These are phyloP conservation scores for Rasamsonia emersonii DNA, from an alignment of 2,329 filamentous ascomycete species.

Conservation along the genomic window DNA sequence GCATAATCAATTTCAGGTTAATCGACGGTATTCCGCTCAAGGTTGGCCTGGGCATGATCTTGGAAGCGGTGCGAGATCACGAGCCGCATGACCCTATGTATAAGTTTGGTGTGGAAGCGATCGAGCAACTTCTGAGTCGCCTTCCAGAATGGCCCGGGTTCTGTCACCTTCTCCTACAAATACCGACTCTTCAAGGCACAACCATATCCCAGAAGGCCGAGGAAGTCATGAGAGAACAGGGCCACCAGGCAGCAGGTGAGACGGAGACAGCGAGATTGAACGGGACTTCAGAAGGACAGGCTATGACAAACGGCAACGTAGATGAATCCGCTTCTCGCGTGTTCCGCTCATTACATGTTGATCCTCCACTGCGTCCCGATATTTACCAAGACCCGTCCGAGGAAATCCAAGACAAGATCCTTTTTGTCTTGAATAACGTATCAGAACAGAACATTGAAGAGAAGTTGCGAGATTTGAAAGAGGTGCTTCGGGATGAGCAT, in stretches of 20 bases:
- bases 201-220: slow-evolving; percentile 77
- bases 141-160: slow-evolving; percentile 94
- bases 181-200: slow-evolving; percentile 72
- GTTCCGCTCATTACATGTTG: slow-evolving; percentile 71
- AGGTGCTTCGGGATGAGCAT: slow-evolving; percentile 68
- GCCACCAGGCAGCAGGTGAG: slow-evolving; percentile 49
- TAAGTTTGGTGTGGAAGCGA: slow-evolving; percentile 91
- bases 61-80: slow-evolving; percentile 89
- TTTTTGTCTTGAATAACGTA: slow-evolving; percentile 94
- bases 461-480: slow-evolving; percentile 73
- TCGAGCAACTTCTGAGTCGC: slow-evolving; percentile 76
- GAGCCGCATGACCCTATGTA: slow-evolving; percentile 83
- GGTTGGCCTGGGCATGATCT: slow-evolving; percentile 91
- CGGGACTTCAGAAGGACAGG: slow-evolving; percentile 35
- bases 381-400: slow-evolving; percentile 74
- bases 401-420: slow-evolving; percentile 81
- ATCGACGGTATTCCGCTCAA: slow-evolving; percentile 85
- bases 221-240: slow-evolving; percentile 65
- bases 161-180: slow-evolving; percentile 74
- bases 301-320: slow-evolving; percentile 59
- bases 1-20: slow-evolving; percentile 88
- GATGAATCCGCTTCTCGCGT: slow-evolving; percentile 60
- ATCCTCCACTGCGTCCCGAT: slow-evolving; percentile 54
- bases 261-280: slow-evolving; percentile 36
- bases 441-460: slow-evolving; percentile 79